Base-by-base conservation (phyloP, 768 basidiomycete species). In the Dictyophora rubrovolvata region DNA sequence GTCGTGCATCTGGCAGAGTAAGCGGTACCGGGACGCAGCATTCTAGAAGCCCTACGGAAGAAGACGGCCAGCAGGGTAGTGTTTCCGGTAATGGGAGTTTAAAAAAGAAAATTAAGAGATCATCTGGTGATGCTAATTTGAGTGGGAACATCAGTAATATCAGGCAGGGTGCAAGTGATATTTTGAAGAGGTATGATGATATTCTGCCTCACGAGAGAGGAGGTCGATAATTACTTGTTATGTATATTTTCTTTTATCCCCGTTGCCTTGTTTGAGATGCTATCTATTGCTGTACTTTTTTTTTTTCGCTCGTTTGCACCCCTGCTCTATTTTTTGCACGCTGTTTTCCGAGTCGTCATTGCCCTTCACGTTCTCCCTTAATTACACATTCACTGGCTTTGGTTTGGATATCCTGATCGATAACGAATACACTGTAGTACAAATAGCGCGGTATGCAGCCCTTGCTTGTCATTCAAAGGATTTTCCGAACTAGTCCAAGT, bases 11-110 rank as follows among this genome's bases (percentile, higher is more conserved):
- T 12, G 42, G n/a, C 42, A 21, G 54, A n/a, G 54, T 14, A 16
- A 55, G 28, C 54, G 14, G 14, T 36, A 16, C 20, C 23, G 54
- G 54, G 5, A 46, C 60, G n/a, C 36, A 53, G 33, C 47, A 34
- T 22, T 55, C 62, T 55, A 54, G 57, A 54, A 60, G 60, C 36
- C 60, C 55, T 16, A 46, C 51, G 60, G 20, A 20, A 50, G 16
- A 17, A 8, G 53, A n/a, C 52, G 46, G 34, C 51, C 28, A 16
- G 21, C 50, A 34, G 28, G 28, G 50, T 12, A 34, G 28, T 22
- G 14, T 22, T 14, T 14, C 21, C 28, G 17, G 9, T 51, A 12
- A 16, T 51, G 21, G 21, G 21, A 22, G 20, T 20, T 18, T 34
- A 16, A 16, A 20, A 18, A 51, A 8, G 50, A 42, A n/a, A n/a